Base-by-base conservation (phyloP, 768 basidiomycete genomes). In the Termitomyces sp. region DNA sequence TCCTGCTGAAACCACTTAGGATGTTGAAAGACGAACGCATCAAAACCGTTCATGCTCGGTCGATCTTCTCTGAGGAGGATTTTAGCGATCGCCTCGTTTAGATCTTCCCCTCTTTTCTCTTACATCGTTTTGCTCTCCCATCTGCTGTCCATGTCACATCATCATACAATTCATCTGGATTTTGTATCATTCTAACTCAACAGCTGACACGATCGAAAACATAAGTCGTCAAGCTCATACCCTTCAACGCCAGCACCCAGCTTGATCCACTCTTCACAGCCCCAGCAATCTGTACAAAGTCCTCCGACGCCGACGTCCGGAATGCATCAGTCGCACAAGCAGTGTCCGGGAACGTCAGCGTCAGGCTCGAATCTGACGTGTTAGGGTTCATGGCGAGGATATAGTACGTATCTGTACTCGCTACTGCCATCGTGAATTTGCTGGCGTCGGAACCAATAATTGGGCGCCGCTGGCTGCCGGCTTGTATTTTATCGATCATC, bases 21-120 rank as follows among this genome's bases (percentile, higher is more conserved):
- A 90, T 96, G 88, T 75, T 97, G 63, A 93, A 90, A 72, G 95
- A 97, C 70, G 91, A 94, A 27, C 87, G 95, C 4, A 72, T 83
- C 37, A 87, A 87, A 63, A 69, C 78, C 47, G 75, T 79, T 44
- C 72, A 80, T 22, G 71, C 73, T 9, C 76, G 78, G 20, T 82
- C 86, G 1, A 42, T 66, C n/a, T 59, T 68, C 55, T 27, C 59
- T 30, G 58, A 66, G 20, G 57, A 66, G 24, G 59, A 67, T 49
- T 54, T 63, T 54, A 58, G 52, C 49, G 65, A 68, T 53, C 62
- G 61, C 3, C 49, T 68, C 18, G 67, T 54, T 34, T 67, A 46
- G 57, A 42, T 42, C 18, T 20, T 39, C 12, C 20, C 31, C 12
- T 53, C 30, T 49, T 42, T 37, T 13, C n/a, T n/a, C 41, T 46